Conservation (phyloP, 495 filamentous ascomycete genomes). For the Massariosphaeria phaeospora region DNA sequence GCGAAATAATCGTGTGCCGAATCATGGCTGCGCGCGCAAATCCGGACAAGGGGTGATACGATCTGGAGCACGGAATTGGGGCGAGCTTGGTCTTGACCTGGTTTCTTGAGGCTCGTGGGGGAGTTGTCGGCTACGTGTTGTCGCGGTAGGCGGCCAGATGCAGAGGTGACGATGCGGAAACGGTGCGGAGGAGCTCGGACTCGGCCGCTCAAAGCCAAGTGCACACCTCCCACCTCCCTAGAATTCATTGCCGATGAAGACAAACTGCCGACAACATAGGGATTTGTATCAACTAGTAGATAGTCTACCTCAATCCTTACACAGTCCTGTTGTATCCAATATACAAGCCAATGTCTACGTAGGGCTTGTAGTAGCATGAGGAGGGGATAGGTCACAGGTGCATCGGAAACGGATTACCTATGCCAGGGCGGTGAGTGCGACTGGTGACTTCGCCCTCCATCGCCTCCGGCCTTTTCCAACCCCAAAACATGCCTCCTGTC, state of each 20-base stretch:
- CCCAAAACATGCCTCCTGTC: not conserved
- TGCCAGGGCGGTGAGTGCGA: not conserved
- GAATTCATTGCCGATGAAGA: too few relatives aligned
- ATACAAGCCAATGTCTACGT: too few relatives aligned
- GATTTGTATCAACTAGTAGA: too few relatives aligned
- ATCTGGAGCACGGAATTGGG: not conserved
- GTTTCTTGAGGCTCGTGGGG: not conserved
- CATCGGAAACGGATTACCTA: not conserved
- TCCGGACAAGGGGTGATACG: too few relatives aligned
- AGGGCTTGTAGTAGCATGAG: not conserved
- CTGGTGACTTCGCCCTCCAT: not conserved
- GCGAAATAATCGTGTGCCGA: constrained; percentile 86
- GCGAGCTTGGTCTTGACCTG: not conserved
- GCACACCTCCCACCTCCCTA: too few relatives aligned
- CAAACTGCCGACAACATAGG: too few relatives aligned
- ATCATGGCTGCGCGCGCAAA: constrained; percentile 61
- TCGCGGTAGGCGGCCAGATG: not conserved
- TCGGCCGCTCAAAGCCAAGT: too few relatives aligned
- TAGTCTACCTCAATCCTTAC: too few relatives aligned
- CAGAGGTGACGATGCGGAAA: not conserved
- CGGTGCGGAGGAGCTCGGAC: constrained; percentile 3
- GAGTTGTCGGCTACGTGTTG: constrained; percentile 2
- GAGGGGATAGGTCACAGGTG: not conserved
- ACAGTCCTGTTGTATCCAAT: too few relatives aligned
- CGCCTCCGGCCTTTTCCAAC: not conserved